phyloP scores from a whole-genome alignment of 2,329 filamentous ascomycete species.

The Cytospora leucostoma region DNA sequence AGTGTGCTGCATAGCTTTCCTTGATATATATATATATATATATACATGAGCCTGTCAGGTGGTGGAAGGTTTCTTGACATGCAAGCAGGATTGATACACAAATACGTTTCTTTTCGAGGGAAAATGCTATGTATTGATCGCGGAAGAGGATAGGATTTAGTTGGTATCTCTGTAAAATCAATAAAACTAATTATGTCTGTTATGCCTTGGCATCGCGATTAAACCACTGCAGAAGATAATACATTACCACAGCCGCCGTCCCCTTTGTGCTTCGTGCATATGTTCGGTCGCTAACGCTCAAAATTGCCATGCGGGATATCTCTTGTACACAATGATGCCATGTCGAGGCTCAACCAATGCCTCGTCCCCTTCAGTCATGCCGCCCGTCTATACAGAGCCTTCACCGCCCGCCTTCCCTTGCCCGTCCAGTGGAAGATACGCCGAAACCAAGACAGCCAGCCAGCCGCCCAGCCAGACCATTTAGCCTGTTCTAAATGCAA shows the following conservation, averaged over 20 bases:
- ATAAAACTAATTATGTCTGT: background rate
- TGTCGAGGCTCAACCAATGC: background rate
- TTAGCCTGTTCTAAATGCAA: slow-evolving; percentile 17
- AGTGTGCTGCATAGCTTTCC: too few relatives aligned
- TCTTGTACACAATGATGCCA: background rate
- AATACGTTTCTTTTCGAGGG: background rate
- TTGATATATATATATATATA: too few relatives aligned
- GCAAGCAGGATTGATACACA: background rate
- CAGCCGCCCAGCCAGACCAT: background rate
- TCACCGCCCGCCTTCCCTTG: background rate
- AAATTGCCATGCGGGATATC: background rate
- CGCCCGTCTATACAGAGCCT: background rate
- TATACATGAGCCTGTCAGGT: too few relatives aligned
- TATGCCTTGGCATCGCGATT: background rate
- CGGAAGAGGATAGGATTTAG: background rate
- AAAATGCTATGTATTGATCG: background rate
- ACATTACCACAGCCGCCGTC: background rate
- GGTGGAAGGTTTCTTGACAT: too few relatives aligned
- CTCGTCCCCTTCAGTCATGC: background rate
- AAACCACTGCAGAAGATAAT: background rate
- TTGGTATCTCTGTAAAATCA: background rate
- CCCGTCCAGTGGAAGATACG: background rate
- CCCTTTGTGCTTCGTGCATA: background rate
- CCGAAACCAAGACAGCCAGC: background rate
- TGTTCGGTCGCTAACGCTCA: background rate